phyloP scores from a whole-genome alignment of 768 basidiomycete genomes.

The Lactarius indigo region DNA sequence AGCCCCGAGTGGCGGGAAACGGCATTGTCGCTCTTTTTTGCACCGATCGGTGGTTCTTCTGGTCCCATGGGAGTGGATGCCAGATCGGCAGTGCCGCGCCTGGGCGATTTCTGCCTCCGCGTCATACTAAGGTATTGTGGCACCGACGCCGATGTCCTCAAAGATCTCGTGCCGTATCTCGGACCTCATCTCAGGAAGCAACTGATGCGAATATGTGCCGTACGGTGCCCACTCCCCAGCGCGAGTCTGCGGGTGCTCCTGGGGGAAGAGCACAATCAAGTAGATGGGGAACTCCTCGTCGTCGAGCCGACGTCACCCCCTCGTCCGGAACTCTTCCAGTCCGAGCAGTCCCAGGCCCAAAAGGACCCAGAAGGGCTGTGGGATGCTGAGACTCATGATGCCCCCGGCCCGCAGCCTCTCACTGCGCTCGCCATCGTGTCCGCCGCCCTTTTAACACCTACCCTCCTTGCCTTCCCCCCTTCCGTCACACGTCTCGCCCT shows the following conservation, averaged over 20 bases:
- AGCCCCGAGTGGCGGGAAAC: conserved; percentile 47
- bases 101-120: conserved; percentile 57
- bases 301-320: conserved; percentile 51
- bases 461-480: conserved; percentile 52
- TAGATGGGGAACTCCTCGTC: conserved; percentile 61
- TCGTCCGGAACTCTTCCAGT: conserved; percentile 41
- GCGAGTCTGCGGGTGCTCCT: conserved; percentile 50
- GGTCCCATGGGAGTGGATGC: conserved; percentile 16
- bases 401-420: background rate
- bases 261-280: conserved; percentile 44
- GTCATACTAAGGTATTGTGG: conserved; percentile 41
- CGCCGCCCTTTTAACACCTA: conserved; percentile 41
- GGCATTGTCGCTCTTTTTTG: conserved; percentile 54
- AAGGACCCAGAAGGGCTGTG: conserved; percentile 11
- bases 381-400: conserved; percentile 15
- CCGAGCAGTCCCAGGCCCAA: background rate
- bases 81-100: conserved; percentile 40
- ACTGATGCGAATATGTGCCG: conserved; percentile 55
- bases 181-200: conserved; percentile 57
- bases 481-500: conserved; percentile 64
- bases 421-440: conserved; percentile 46
- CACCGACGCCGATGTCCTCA: conserved; percentile 38
- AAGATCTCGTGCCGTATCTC: conserved; percentile 46
- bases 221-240: conserved; percentile 52
- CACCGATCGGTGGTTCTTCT: conserved; percentile 28